These are phyloP conservation scores for Neckera pumila DNA, from an alignment of 225 moss, liverwort and hornwort species.

Conservation along the genomic window DNA sequence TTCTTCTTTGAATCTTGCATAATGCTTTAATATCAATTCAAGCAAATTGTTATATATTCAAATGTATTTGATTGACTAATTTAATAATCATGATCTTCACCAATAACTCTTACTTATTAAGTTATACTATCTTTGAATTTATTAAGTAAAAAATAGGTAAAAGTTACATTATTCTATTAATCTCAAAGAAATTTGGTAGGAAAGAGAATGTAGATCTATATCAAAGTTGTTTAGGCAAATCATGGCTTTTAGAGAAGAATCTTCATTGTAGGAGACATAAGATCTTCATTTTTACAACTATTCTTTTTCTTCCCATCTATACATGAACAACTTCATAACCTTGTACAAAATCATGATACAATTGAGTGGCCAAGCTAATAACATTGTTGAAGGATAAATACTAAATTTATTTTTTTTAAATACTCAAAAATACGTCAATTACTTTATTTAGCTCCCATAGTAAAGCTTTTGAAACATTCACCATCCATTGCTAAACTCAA, in stretches of 20 bases:
- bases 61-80: no score
- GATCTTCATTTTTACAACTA: background rate
- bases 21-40: background rate
- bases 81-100: background rate
- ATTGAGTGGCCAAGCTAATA: background rate
- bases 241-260: background rate
- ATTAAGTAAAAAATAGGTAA: background rate
- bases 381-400: background rate
- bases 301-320: background rate
- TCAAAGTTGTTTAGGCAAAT: rapidly evolving
- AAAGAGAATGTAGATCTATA: rapidly evolving
- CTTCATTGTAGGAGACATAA: background rate
- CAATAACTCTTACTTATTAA: background rate
- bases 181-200: background rate
- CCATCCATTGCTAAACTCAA: background rate
- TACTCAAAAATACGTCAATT: no score
- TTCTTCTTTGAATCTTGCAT: background rate
- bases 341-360: background rate
- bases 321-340: background rate
- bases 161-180: background rate
- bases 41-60: background rate
- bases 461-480: background rate
- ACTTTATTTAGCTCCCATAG: no score
- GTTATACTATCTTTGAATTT: background rate
- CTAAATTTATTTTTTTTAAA: background rate